Base-by-base conservation (phyloP, 2,329 filamentous ascomycete genomes). In the Talaromyces funiculosus region DNA sequence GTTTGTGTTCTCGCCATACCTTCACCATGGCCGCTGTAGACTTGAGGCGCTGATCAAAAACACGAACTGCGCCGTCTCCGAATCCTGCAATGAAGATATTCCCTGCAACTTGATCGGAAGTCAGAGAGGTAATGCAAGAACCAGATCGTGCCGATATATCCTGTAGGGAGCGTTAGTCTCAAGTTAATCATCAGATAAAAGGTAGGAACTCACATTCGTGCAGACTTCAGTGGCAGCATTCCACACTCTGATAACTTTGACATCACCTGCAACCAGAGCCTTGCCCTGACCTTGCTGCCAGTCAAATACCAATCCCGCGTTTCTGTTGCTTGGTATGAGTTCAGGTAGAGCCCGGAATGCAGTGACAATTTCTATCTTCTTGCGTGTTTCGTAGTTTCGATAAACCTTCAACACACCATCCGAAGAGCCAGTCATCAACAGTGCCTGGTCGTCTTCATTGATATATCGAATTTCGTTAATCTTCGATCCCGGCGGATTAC, bases 211-310 rank as follows among this genome's bases (percentile, higher is more conserved):
- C 75, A 83, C 82, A 63, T 88, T 90, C 57, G 91, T 85, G 76
- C 93, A 97, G 38, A 94, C 88, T 80, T 99, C 94, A 45, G 90
- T 90, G 7, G 90, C 91, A 16, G 93, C 93, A 71, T 95, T 94
- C 94, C 94, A 99, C 35, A 97, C 90, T 37, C 92, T 85, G 67
- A 99, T 97, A 35, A 97, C 90, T 61, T 94, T 90, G 58, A 97
- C 91, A 72, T 99, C 94, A 47, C 94, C 94, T 10, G 94, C 94
- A 33, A 97, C 94, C n/a, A 99, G 82, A 7, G 96, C 88, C 63
- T 91, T 90, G 7, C 94, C 94, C 67, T 91, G 90, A n/a, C 95
- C 92, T 77, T 99, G 94, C 73, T 97, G 93, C 94, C 94, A 99
- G 73, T 99, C 93, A 72, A 97, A 95, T 26, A 97, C 93, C 76